Evolutionary conservation across 129 eudicot species (phyloP), one percentile per base, ranked within the genome.

Genomic region (Tagetes patula): DNA sequence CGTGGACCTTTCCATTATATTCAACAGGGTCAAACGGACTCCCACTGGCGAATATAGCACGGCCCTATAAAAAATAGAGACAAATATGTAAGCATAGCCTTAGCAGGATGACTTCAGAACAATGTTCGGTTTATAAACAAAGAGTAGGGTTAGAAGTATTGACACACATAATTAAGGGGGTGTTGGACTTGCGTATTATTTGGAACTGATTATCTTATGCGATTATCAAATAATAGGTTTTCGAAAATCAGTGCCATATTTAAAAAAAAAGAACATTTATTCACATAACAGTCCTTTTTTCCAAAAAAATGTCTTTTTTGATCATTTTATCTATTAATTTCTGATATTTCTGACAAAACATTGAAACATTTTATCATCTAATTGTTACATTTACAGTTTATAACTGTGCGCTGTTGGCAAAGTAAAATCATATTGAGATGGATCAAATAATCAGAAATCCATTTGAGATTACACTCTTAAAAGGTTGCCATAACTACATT

Each of bases 21-120:
- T 90, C 99, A 69, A 88, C 85, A 27, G 99, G 97, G 30, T 56
- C 84, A 76, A 95, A 95, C n/a, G 99, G 99, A 80, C 99, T 95
- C 47, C 99, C 99, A 75, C 96, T 95, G 45, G 99, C 99, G 77
- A 88, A 90, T 56, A 88, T 90, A 39, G 91, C 89, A 27, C 96
- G 96, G 0, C 98, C 98, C 98, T 94, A 69, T 71, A 64, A 46
- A 48, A 69, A 53, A 32, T 9, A 48, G 39, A 74, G 8, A 34
- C n/a, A 60, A 8, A 60, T 12, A 60, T 60, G 20, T 60, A 60
- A 60, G 65, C 42, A 60, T 60, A 34, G 41, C 41, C 20, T 60
- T 33, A 33, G 27, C 41, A 9, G 41, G 34, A 0, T 34, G 65
- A 60, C 33, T 8, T 60, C 41, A 60, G 42, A 32, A 59, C 20